These are phyloP conservation scores for Mortierella sp. DNA, from an alignment of 371 early-diverging fungal species.

Conservation along the genomic window DNA sequence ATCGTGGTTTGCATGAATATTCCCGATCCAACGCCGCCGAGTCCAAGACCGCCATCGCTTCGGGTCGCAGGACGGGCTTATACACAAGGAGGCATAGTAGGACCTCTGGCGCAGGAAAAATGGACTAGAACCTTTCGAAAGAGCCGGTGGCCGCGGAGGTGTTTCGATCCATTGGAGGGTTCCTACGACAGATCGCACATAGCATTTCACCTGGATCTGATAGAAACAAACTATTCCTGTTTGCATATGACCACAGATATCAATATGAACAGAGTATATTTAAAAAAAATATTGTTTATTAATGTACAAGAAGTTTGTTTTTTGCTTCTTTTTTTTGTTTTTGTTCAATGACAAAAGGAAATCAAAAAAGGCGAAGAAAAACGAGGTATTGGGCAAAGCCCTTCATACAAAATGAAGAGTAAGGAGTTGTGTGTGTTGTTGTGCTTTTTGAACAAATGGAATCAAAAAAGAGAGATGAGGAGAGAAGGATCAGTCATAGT, in stretches of 20 bases:
- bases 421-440: not conserved
- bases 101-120: not conserved
- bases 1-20: not conserved
- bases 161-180: no score
- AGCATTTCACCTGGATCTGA: not conserved
- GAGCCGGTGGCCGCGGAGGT: not conserved
- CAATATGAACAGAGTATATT: not conserved
- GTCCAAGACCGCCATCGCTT: no score
- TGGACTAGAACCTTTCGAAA: not conserved
- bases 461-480: conserved; percentile 15
- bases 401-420: conserved; percentile 9
- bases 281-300: not conserved
- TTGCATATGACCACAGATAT: not conserved
- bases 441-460: not conserved
- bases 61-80: no score
- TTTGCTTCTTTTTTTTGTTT: not conserved
- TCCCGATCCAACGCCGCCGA: not conserved
- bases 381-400: conserved; percentile 2
- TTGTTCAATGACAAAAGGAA: not conserved
- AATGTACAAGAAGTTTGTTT: not conserved
- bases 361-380: not conserved
- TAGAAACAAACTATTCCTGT: not conserved
- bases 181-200: not conserved
- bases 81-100: no score
- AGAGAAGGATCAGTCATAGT: conserved; percentile 25